Evolutionary conservation across 1,284 basidiomycete species (phyloP).

Genomic region (Ustilago sp.): DNA sequence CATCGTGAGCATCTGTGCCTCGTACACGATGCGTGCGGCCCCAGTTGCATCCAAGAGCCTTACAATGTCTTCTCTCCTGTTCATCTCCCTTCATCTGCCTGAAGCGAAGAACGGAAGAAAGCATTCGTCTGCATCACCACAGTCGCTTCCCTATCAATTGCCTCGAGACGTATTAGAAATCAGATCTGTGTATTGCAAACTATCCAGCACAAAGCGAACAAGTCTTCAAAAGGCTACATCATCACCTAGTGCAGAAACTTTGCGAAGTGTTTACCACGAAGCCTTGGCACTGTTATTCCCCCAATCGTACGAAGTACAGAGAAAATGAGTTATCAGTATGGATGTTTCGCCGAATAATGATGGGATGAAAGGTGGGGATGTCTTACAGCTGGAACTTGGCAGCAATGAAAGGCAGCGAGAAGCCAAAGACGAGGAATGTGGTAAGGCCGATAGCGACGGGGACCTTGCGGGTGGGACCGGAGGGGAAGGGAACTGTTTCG

Average conservation of each 20-base stretch:
- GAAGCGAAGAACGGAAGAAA: too few species aligned
- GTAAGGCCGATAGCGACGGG: slow-evolving; percentile 57
- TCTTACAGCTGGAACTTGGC: slow-evolving; percentile 65
- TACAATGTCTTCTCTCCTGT: too few species aligned
- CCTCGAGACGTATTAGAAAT: neutral
- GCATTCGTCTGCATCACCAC: too few species aligned
- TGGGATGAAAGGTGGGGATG: neutral
- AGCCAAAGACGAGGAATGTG: slow-evolving; percentile 62
- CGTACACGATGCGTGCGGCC: too few species aligned
- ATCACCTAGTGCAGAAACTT: neutral
- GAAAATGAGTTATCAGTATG: neutral
- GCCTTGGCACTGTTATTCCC: slow-evolving; percentile 39
- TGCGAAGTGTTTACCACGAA: slow-evolving; percentile 41
- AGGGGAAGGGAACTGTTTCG: slow-evolving; percentile 63
- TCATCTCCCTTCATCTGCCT: too few species aligned
- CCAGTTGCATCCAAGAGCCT: too few species aligned
- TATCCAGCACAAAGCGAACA: neutral
- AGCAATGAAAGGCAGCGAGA: slow-evolving; percentile 63
- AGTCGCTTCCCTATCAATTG: too few species aligned
- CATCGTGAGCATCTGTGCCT: too few species aligned
- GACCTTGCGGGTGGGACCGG: slow-evolving; percentile 63
- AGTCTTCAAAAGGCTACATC: neutral
- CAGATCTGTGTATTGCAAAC: slow-evolving; percentile 1
- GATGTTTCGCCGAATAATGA: neutral
- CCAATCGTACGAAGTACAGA: neutral